These are phyloP conservation scores for Drechslera avenae DNA, from an alignment of 2,329 filamentous ascomycete genomes.

Conservation along the genomic window DNA sequence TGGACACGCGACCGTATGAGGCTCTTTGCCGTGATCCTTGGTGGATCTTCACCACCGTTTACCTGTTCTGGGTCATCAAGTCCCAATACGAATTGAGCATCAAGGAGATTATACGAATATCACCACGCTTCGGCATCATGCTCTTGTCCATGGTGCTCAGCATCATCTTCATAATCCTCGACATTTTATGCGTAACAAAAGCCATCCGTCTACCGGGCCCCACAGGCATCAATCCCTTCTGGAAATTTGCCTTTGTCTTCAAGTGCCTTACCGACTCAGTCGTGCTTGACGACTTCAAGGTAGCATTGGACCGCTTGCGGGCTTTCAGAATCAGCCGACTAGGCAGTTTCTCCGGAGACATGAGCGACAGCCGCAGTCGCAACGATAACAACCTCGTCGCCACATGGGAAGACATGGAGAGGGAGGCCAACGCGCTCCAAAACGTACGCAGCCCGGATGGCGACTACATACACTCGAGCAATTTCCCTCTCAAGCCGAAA, in stretches of 20 bases:
- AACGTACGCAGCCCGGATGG: constrained; percentile 38
- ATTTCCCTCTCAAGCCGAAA: constrained; percentile 34
- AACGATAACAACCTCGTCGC: constrained; percentile 38
- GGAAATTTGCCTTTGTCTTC: constrained; percentile 68
- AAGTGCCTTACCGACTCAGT: constrained; percentile 71
- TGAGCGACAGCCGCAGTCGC: constrained; percentile 40
- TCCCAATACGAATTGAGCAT: constrained; percentile 64
- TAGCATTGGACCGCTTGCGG: constrained; percentile 55
- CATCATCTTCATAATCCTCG: constrained; percentile 65
- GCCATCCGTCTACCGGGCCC: constrained; percentile 49
- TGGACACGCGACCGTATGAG: constrained; percentile 63
- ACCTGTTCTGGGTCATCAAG: constrained; percentile 67
- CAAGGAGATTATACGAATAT: constrained; percentile 63
- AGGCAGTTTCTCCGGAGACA: constrained; percentile 45
- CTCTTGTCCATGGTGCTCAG: constrained; percentile 65
- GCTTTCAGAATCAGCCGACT: constrained; percentile 52
- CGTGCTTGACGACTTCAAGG: constrained; percentile 72
- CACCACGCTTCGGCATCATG: constrained; percentile 68
- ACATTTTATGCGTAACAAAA: constrained; percentile 64
- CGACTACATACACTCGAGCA: constrained; percentile 37
- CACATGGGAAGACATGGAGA: constrained; percentile 43
- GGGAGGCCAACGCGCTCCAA: constrained; percentile 34
- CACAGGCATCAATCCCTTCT: constrained; percentile 69
- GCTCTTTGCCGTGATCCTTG: constrained; percentile 68
- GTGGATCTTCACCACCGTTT: constrained; percentile 68